These are phyloP conservation scores for Thraustochytrium sp. DNA, from an alignment of 352 stramenopile species.

Conservation along the genomic window DNA sequence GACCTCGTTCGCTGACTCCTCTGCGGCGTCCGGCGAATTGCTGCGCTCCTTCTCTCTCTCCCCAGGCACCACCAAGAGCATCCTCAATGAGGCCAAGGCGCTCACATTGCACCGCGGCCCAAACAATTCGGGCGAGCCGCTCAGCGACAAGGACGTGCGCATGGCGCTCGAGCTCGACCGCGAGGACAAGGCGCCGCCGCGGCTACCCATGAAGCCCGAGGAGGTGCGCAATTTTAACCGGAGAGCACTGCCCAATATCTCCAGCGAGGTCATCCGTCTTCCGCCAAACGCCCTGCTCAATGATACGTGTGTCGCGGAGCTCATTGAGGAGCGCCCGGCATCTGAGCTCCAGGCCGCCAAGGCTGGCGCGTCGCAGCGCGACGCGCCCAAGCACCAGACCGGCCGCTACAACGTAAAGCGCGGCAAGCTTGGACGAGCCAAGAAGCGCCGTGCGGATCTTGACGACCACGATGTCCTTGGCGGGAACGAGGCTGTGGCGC, in stretches of 20 bases:
- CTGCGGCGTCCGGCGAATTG: neutral
- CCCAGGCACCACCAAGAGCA: conserved; percentile 15
- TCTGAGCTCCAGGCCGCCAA: neutral
- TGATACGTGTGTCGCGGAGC: neutral
- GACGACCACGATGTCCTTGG: neutral
- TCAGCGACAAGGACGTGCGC: neutral
- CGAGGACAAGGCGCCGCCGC: neutral
- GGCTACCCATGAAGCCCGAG: neutral
- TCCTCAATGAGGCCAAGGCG: conserved; percentile 15
- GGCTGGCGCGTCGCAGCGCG: neutral
- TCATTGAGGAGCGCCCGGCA: neutral
- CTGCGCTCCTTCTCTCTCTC: neutral
- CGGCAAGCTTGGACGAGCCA: neutral
- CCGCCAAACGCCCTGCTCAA: neutral
- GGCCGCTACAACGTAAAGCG: conserved; percentile 6
- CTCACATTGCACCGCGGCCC: neutral
- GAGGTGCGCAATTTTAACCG: neutral
- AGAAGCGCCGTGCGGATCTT: neutral
- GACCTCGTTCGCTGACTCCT: neutral
- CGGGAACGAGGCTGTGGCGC: neutral
- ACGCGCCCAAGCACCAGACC: neutral
- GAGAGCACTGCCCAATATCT: neutral
- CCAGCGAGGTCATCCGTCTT: neutral
- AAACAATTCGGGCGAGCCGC: neutral
- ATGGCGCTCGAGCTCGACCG: neutral